These are phyloP conservation scores for Debaryomyces nepalensis DNA, from an alignment of 1,139 yeast genomes.

Conservation along the genomic window DNA sequence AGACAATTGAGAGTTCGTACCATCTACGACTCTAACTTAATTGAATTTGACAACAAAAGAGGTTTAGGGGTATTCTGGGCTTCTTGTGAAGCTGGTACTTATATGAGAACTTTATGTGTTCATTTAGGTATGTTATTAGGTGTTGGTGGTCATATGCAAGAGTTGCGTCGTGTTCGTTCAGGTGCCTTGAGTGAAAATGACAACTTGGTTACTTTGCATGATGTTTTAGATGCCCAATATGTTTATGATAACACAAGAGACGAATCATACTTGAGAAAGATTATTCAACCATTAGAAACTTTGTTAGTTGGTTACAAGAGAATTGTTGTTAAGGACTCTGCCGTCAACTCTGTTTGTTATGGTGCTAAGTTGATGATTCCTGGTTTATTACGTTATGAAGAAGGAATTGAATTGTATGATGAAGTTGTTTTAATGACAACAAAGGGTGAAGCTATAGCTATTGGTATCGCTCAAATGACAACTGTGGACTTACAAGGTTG, in stretches of 20 bases:
- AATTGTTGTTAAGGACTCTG: constrained; percentile 96
- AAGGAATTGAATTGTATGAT: constrained; percentile 95
- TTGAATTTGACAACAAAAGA: constrained; percentile 96
- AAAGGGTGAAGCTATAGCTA: constrained; percentile 99
- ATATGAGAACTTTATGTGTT: constrained; percentile 98
- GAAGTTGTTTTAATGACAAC: constrained; percentile 98
- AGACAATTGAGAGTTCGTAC: constrained; percentile 98
- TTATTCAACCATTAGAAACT: constrained; percentile 94
- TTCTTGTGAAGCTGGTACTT: constrained; percentile 99
- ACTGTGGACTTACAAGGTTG: constrained; percentile 95
- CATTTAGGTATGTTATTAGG: constrained; percentile 98
- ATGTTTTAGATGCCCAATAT: constrained; percentile 98
- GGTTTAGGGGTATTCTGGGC: constrained; percentile 99
- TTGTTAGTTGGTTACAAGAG: constrained; percentile 93
- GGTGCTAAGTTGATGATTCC: constrained; percentile 99
- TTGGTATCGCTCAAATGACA: constrained; percentile 98
- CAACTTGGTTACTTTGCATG: constrained; percentile 93
- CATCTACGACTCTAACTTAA: constrained; percentile 91
- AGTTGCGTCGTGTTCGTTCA: constrained; percentile 97
- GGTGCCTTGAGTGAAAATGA: constrained; percentile 94
- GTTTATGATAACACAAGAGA: constrained; percentile 96
- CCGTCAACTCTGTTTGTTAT: constrained; percentile 97
- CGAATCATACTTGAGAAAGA: constrained; percentile 91
- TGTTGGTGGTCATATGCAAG: constrained; percentile 99
- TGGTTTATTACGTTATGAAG: constrained; percentile 95